phyloP scores from a whole-genome alignment of 2,329 filamentous ascomycete species.

The Tolypocladium tropicale region DNA sequence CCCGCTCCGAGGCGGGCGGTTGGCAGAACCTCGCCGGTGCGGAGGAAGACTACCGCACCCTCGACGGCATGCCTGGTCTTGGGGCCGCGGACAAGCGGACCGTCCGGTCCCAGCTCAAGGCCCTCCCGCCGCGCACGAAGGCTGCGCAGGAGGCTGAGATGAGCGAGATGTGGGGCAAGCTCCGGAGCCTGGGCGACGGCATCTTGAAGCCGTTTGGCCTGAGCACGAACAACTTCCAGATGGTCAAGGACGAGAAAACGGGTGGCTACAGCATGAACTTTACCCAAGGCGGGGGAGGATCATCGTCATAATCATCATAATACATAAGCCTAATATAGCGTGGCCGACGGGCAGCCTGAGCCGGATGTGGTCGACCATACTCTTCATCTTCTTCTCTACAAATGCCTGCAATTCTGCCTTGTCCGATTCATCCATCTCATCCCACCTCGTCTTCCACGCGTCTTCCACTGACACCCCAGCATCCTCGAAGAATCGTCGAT shows the following conservation, averaged over 20 bases:
- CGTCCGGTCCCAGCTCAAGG: slow-evolving; percentile 54
- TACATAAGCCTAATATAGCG: not conserved
- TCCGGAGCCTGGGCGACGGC: slow-evolving; percentile 87
- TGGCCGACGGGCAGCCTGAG: not conserved
- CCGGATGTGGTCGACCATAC: too few species aligned
- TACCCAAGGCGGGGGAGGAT: slow-evolving; percentile 24
- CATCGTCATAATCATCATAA: slow-evolving; percentile 1
- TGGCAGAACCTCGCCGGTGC: slow-evolving; percentile 76
- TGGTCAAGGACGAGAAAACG: slow-evolving; percentile 79
- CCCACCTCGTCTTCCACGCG: too few species aligned
- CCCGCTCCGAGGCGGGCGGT: slow-evolving; percentile 57
- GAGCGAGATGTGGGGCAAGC: slow-evolving; percentile 94
- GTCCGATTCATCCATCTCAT: too few species aligned
- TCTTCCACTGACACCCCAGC: too few species aligned
- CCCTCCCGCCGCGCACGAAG: slow-evolving; percentile 59
- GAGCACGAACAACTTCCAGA: slow-evolving; percentile 89
- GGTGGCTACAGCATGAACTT: slow-evolving; percentile 96
- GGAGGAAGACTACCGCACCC: slow-evolving; percentile 65
- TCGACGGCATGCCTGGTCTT: slow-evolving; percentile 47
- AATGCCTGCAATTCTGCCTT: too few species aligned
- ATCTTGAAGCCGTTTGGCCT: slow-evolving; percentile 88
- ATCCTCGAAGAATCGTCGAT: too few species aligned
- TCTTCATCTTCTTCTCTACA: too few species aligned
- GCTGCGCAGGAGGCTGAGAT: slow-evolving; percentile 78
- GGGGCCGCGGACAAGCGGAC: slow-evolving; percentile 55